Evolutionary conservation across 306 rosid species (phyloP), one percentile per base, ranked within the genome.

Genomic region (Dicorynia guianensis): DNA sequence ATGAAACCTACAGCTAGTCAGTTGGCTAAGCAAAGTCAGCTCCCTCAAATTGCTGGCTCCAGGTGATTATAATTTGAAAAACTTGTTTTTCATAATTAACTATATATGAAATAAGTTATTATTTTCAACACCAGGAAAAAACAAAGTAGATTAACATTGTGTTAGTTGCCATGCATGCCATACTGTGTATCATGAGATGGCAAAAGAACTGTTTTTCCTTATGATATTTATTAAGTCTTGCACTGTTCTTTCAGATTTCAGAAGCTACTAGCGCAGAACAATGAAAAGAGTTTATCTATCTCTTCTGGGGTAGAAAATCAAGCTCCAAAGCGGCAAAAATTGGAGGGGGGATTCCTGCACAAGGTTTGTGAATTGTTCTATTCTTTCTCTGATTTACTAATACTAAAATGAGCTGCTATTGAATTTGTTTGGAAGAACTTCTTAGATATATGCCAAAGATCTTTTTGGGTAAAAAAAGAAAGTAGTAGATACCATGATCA

Each of bases 1-100:
- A 87, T 95, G 96, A 95, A 92, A 81, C 95, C 98, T 67, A 92
- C 98, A 20, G 97, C 95, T 36, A 90, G 98, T 87, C 97, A 86
- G 72, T 83, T 95, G 64, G 98, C 98, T n/a, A 92, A 93, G 85
- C 95, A 89, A 79, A 88, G 87, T 61, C 74, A 75, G 9, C 71
- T 80, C 34, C 42, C 67, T 61, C 89, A 80, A 67, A 66, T 20
- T 82, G 77, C 81, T 80, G 80, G 83, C 70, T 87, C 87, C 61
- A 90, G 96, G 99, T 95, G 77, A 80, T 55, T 79, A 12, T 25
- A 25, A 25, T 59, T 70, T 56, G 63, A 79, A 75, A 14, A 77
- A 10, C 66, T 79, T 84, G 4, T 19, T 61, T 73, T 30, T 58
- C 36, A 11, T 70, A 17, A 52, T 69, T 78, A 55, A 46, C 43